Evolutionary conservation across 768 basidiomycete species (phyloP), one percentile per base, ranked within the genome.

Genomic region (Paxillus ammoniavirescens): DNA sequence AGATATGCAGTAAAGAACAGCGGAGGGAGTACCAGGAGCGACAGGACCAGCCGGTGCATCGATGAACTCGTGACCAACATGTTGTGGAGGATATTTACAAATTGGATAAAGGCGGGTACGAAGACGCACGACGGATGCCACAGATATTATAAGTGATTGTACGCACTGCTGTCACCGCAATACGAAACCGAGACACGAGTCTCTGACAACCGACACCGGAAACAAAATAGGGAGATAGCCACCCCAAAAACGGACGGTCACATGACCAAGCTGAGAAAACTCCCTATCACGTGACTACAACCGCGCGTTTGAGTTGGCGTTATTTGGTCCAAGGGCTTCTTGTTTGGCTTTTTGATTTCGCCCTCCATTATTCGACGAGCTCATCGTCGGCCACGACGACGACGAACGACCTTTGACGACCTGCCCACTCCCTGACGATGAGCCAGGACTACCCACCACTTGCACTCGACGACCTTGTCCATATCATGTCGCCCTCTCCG

Each of bases 1-100:
- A 89, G 72, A 65, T 87, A 89, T 3, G 77, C 70, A 4, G 77
- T 72, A 47, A 89, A 72, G 42, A 88, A 72, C 26, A 87, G 65
- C 14, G 86, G 81, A 0, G 84, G 83, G 5, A 89, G 63, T 13
- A 85, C 64, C 52, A 89, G 72, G 31, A 90, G 75, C 2, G 80
- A 73, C 30, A 63, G 26, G 26, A 61, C 38, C n/a, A 70, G 55
- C 40, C 58, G 62, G 4, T 59, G 54, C n/a, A 56, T 49, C 8
- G 52, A 52, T 10, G 59, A 55, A 4, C 37, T 49, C 37, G 55
- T 55, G n/a, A 36, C 21, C 52, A 61, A 51, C 60, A 53, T 26
- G 30, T 18, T 46, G 3, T 23, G 23, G 17, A 30, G 23, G 53
- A 54, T 42, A 57, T 55, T 46, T 31, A 54, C 46, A 45, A 53